Conservation (phyloP, 1,284 basidiomycete species). For the Vanrija humicola region DNA sequence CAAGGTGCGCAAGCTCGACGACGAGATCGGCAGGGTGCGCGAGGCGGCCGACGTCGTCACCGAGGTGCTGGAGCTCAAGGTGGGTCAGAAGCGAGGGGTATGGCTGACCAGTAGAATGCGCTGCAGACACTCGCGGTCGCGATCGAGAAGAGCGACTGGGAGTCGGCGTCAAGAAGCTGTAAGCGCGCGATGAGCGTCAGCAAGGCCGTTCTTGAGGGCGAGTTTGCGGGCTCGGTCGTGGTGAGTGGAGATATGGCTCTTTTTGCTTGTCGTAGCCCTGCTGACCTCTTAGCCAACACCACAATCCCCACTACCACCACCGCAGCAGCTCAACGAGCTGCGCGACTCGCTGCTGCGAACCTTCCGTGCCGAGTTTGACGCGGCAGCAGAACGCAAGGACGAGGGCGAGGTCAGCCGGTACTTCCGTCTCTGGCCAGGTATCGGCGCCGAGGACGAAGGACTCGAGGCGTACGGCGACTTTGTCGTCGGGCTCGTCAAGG, state of each 20-base stretch:
- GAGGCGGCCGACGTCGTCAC: constrained; percentile 79
- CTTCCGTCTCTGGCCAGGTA: constrained; percentile 93
- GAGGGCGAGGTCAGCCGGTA: constrained; percentile 85
- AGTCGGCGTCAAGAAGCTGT: constrained; percentile 85
- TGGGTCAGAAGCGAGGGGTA: constrained; percentile 35
- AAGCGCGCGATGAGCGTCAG: constrained; percentile 83
- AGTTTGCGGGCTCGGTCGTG: constrained; percentile 82
- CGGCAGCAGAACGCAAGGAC: constrained; percentile 67
- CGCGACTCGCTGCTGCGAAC: constrained; percentile 70
- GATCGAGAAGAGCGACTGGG: constrained; percentile 89
- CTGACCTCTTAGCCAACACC: constrained; percentile 68
- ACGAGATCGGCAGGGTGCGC: constrained; percentile 81
- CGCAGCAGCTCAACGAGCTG: constrained; percentile 71
- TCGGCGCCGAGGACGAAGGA: constrained; percentile 76
- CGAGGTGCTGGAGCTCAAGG: constrained; percentile 86
- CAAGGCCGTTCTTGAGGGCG: constrained; percentile 68
- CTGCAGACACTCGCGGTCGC: constrained; percentile 68
- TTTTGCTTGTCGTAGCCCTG: too few species aligned
- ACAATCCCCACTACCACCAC: constrained; percentile 78
- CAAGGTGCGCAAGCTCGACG: constrained; percentile 78
- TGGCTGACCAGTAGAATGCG: constrained; percentile 59
- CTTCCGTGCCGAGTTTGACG: constrained; percentile 75
- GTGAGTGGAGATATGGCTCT: constrained; percentile 51
- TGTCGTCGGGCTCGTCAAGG: constrained; percentile 82
- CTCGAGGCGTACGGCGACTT: constrained; percentile 91